Evolutionary conservation across 2,329 filamentous ascomycete genomes (phyloP).

Genomic region (Aquanectria penicillioides): DNA sequence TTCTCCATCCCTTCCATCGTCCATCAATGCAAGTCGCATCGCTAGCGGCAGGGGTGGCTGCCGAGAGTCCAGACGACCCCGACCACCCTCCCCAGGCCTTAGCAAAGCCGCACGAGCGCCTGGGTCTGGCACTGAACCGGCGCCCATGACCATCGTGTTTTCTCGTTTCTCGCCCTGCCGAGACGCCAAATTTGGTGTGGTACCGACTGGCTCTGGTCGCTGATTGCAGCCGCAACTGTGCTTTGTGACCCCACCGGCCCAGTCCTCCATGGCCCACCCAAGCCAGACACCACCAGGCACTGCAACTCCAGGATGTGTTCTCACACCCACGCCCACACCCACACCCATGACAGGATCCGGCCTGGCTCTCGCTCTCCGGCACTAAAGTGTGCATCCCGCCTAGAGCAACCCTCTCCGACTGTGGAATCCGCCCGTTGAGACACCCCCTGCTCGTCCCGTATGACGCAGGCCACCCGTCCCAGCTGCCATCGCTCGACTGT

Average conservation of each 20-base stretch:
- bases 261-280: conserved; percentile 13
- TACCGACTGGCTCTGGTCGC: conserved; percentile 21
- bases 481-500: conserved; percentile 39
- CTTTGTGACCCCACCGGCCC: conserved; percentile 20
- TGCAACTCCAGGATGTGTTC: conserved; percentile 29
- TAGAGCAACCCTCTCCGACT: conserved; percentile 29
- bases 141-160: conserved; percentile 32
- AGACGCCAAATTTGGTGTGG: conserved; percentile 36
- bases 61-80: conserved; percentile 36
- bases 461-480: conserved; percentile 45
- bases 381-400: conserved; percentile 38
- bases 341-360: conserved; percentile 27
- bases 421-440: conserved; percentile 48
- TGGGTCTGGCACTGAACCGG: conserved; percentile 35
- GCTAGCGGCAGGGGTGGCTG: conserved; percentile 39
- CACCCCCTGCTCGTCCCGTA: conserved; percentile 47
- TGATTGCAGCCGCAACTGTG: conserved; percentile 27
- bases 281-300: conserved; percentile 14
- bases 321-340: conserved; percentile 12
- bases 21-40: conserved; percentile 36
- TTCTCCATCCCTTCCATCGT: conserved; percentile 46
- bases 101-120: conserved; percentile 36
- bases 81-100: conserved; percentile 32
- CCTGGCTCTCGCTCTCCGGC: conserved; percentile 36
- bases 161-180: conserved; percentile 38